Evolutionary conservation across 331 rosid genomes (phyloP).

Genomic region (Quercus phellos): DNA sequence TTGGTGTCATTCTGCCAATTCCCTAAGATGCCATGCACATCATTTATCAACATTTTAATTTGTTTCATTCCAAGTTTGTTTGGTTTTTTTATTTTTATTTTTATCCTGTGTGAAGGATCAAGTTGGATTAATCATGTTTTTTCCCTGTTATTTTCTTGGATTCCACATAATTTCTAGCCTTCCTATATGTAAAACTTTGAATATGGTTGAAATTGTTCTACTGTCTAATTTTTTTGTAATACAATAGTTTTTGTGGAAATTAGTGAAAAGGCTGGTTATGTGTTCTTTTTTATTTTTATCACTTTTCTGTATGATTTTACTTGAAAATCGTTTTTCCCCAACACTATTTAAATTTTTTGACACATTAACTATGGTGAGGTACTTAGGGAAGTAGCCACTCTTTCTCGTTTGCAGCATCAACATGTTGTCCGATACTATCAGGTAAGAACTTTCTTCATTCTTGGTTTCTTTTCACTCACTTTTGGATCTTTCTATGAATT

Average conservation of each 20-base stretch:
- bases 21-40: neutral
- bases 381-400: conserved; percentile 94
- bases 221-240: neutral
- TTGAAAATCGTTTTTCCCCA: neutral
- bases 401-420: conserved; percentile 95
- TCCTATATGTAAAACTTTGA: neutral
- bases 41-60: neutral
- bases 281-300: conserved; percentile 1
- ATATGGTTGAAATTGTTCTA: neutral
- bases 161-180: neutral
- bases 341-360: conserved; percentile 23
- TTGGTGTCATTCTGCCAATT: neutral
- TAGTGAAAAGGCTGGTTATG: neutral
- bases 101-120: neutral
- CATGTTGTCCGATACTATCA: conserved; percentile 97
- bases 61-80: neutral
- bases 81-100: neutral
- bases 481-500: conserved; percentile 11
- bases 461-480: conserved; percentile 8
- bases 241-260: neutral
- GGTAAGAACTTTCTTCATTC: conserved; percentile 44
- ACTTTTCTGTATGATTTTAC: neutral
- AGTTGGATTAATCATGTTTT: conserved; percentile 1
- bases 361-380: conserved; percentile 31
- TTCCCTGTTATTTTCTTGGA: conserved; percentile 3